phyloP scores from a whole-genome alignment of 768 basidiomycete species.

The Lactarius hengduanensis region DNA sequence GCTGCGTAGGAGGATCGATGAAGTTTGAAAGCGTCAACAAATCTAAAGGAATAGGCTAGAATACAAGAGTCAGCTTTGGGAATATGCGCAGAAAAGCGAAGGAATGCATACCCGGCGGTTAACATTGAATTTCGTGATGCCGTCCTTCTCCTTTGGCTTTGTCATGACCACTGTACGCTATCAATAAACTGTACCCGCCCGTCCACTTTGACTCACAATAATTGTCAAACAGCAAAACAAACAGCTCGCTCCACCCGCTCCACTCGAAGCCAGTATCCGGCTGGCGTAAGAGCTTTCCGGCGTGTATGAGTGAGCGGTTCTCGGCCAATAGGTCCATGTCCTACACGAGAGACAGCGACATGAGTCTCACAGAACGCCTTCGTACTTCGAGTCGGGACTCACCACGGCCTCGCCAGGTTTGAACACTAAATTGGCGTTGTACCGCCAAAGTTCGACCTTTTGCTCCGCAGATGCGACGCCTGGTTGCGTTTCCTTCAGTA shows the following conservation, averaged over 20 bases:
- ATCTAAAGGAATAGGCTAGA: constrained; percentile 89
- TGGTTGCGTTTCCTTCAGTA: constrained; percentile 85
- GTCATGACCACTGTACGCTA: constrained; percentile 75
- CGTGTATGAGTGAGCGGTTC: constrained; percentile 78
- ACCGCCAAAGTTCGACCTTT: constrained; percentile 89
- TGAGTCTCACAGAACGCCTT: neutral
- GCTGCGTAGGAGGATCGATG: constrained; percentile 73
- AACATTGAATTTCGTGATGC: constrained; percentile 72
- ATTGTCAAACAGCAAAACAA: constrained; percentile 91
- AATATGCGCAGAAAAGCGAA: neutral
- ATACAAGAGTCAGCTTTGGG: constrained; percentile 1
- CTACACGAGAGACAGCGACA: constrained; percentile 32
- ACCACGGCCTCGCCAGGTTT: constrained; percentile 74
- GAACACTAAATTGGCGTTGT: constrained; percentile 75
- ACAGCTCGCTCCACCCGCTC: constrained; percentile 89
- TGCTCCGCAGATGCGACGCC: constrained; percentile 83
- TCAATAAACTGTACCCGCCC: neutral
- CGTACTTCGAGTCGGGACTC: constrained; percentile 29
- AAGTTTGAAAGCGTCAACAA: constrained; percentile 84
- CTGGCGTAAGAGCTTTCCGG: constrained; percentile 79
- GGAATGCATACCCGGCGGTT: constrained; percentile 62
- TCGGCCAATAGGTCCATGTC: constrained; percentile 91
- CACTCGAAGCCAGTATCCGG: constrained; percentile 86
- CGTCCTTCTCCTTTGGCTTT: constrained; percentile 78
- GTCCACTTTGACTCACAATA: constrained; percentile 58